Evolutionary conservation across 306 rosid genomes (phyloP).

Genomic region (Cucumis cinereus): DNA sequence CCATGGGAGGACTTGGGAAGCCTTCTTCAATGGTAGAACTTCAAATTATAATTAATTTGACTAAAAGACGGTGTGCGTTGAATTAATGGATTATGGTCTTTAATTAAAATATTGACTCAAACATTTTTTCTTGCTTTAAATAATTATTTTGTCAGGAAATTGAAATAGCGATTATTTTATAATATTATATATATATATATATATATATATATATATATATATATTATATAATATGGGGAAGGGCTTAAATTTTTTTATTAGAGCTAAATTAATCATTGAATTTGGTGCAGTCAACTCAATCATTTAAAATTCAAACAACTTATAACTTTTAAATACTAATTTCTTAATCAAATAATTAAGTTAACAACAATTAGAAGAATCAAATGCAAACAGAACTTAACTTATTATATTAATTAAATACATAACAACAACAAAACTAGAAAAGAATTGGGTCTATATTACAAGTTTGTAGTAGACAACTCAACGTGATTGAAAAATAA

Average conservation of each 20-base stretch:
- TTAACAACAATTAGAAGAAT: too few relatives aligned
- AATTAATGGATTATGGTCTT: background rate
- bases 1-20: background rate
- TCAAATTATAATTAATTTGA: too few relatives aligned
- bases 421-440: background rate
- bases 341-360: too few relatives aligned
- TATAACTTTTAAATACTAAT: too few relatives aligned
- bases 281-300: background rate
- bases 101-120: background rate
- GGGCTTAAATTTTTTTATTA: too few relatives aligned
- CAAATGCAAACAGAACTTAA: background rate
- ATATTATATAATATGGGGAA: too few relatives aligned
- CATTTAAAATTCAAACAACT: background rate
- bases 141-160: background rate
- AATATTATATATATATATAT: too few relatives aligned
- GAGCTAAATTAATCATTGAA: background rate
- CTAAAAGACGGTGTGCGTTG: background rate
- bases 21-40: too few relatives aligned
- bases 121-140: background rate
- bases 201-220: too few relatives aligned
- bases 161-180: too few relatives aligned
- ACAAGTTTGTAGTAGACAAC: background rate
- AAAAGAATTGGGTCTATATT: background rate
- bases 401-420: too few relatives aligned
- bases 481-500: background rate